Percentiles rank a stretch among this genome's conserved stretches.
Conservation (phyloP, 495 filamentous ascomycete genomes). For the Immersiella caudata region DNA sequence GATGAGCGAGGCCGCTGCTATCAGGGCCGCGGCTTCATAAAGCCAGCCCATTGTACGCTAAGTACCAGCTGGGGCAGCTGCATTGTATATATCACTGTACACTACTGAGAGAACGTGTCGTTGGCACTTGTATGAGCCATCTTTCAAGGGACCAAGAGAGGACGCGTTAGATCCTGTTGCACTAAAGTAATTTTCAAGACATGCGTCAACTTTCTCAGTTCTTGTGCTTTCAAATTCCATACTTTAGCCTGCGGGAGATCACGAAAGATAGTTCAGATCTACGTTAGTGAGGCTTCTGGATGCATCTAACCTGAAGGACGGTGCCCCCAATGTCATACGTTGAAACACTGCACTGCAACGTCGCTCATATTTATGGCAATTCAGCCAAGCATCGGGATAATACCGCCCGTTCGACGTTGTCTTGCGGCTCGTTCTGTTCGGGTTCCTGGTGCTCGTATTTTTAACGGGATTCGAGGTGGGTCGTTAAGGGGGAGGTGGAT, state of each 20-base stretch:
- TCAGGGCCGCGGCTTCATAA: constrained; percentile 28
- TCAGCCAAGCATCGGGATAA: neutral
- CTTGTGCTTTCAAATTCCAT: too few species aligned
- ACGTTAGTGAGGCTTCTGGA: too few species aligned
- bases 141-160: too few species aligned
- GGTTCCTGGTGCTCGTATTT: neutral
- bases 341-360: neutral
- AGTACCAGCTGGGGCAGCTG: neutral
- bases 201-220: too few species aligned
- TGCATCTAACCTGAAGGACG: too few species aligned
- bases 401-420: neutral
- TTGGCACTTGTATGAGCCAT: too few species aligned
- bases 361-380: neutral
- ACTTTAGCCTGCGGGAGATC: too few species aligned
- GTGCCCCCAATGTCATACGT: too few species aligned
- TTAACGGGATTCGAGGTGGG: neutral
- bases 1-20: constrained; percentile 35
- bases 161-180: too few species aligned
- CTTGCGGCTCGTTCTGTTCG: neutral
- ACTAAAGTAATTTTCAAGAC: too few species aligned
- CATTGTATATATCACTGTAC: constrained; percentile 34
- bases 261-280: too few species aligned
- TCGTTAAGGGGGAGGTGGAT: neutral
- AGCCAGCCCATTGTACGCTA: neutral
- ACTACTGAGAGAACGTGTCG: constrained; percentile 17